Evolutionary conservation across 306 rosid species (phyloP).

Genomic region (Chamaecrista fasciculata): DNA sequence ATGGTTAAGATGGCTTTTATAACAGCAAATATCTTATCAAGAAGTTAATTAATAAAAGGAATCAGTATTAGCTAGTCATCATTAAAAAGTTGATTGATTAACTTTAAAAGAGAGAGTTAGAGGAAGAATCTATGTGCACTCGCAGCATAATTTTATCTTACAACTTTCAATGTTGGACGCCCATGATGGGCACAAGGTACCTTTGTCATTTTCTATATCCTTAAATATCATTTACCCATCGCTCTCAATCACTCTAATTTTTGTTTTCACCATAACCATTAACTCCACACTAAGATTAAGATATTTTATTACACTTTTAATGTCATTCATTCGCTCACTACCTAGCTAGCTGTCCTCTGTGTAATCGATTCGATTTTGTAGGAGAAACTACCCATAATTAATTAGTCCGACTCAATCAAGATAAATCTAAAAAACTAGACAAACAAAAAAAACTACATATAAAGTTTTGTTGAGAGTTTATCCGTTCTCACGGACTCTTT

Average conservation of each 20-base stretch:
- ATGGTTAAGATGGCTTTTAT: conserved; percentile 27
- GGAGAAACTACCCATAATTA: no score
- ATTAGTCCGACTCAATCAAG: no score
- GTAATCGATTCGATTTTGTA: no score
- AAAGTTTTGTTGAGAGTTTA: no score
- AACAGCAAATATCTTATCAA: conserved; percentile 28
- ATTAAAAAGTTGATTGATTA: conserved; percentile 25
- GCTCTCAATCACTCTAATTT: conserved; percentile 19
- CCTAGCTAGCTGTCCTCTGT: no score
- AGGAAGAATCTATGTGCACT: background rate
- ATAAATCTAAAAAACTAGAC: no score
- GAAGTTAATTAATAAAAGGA: conserved; percentile 31
- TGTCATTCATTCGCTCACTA: background rate
- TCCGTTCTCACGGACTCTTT: no score
- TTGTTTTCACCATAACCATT: conserved; percentile 1
- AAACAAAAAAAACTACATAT: no score
- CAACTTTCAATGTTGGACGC: conserved; percentile 31
- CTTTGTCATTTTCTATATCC: conserved; percentile 28
- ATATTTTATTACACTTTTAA: background rate
- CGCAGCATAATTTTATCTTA: conserved; percentile 29
- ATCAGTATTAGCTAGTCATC: conserved; percentile 22
- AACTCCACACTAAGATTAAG: background rate
- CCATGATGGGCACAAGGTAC: conserved; percentile 44
- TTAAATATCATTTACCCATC: conserved; percentile 4
- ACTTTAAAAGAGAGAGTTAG: conserved; percentile 21